These are phyloP conservation scores for Camelina laxa DNA, from an alignment of 345 rosid species.

Conservation along the genomic window DNA sequence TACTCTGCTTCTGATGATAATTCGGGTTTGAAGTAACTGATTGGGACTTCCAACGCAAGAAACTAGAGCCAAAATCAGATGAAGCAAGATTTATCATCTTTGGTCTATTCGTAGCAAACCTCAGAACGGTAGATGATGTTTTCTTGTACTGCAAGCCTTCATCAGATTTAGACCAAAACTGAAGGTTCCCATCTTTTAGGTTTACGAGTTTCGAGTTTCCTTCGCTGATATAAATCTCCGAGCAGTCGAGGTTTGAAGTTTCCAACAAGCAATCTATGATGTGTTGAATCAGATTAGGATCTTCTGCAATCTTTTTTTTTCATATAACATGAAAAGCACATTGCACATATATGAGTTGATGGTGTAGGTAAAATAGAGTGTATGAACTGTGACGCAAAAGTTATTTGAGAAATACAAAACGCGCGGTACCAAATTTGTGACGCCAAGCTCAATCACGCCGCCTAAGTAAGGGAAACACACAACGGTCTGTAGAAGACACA, in stretches of 20 bases:
- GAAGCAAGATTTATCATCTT: background rate
- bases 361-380: background rate
- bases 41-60: constrained; percentile 57
- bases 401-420: background rate
- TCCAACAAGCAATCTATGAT: constrained; percentile 66
- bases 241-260: constrained; percentile 66
- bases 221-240: constrained; percentile 8
- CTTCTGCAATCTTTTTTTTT: constrained; percentile 60
- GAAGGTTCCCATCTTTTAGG: background rate
- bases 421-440: constrained; percentile 61
- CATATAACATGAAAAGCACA: constrained; percentile 9
- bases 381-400: background rate
- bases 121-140: constrained; percentile 51
- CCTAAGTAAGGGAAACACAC: constrained; percentile 74
- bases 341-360: background rate
- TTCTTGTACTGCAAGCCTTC: constrained; percentile 53
- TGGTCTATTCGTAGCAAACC: constrained; percentile 41
- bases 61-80: constrained; percentile 53
- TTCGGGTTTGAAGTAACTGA: constrained; percentile 17
- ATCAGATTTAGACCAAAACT: background rate
- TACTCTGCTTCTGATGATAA: constrained; percentile 45
- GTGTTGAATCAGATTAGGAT: constrained; percentile 66
- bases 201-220: background rate
- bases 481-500: constrained; percentile 63
- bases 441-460: constrained; percentile 78